Percentiles rank a stretch among this genome's conserved stretches.
Conservation (phyloP, 2,329 filamentous ascomycete species). For the Hypoxylon sp. region DNA sequence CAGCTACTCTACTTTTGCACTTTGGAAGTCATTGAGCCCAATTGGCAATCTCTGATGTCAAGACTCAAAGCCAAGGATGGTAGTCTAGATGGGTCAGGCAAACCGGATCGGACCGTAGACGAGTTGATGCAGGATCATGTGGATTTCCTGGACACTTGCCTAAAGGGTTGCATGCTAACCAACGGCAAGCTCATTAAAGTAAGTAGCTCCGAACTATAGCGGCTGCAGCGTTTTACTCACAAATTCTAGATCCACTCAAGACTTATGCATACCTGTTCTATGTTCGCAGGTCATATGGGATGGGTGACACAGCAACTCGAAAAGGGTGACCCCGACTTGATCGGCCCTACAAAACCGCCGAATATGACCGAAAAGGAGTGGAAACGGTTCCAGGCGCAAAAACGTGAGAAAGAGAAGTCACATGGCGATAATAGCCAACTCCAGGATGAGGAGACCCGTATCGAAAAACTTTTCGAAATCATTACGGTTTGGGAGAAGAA, state of each 20-base stretch:
- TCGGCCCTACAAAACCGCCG: conserved; percentile 68
- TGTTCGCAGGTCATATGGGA: conserved; percentile 92
- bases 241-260: conserved; percentile 89
- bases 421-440: conserved; percentile 55
- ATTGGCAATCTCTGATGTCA: conserved; percentile 96
- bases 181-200: conserved; percentile 95
- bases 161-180: conserved; percentile 99
- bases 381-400: conserved; percentile 68
- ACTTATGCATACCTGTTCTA: conserved; percentile 93
- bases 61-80: conserved; percentile 77
- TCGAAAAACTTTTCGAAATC: conserved; percentile 87
- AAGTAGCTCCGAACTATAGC: conserved; percentile 53
- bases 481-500: conserved; percentile 93
- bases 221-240: conserved; percentile 44
- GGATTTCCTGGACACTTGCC: conserved; percentile 95
- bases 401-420: conserved; percentile 60
- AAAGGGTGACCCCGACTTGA: conserved; percentile 84
- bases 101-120: conserved; percentile 82
- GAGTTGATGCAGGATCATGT: conserved; percentile 99
- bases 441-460: conserved; percentile 63
- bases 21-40: conserved; percentile 96
- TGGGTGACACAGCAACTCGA: conserved; percentile 88
- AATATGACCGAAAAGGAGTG: conserved; percentile 75
- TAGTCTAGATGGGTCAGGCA: conserved; percentile 58
- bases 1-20: conserved; percentile 98